These are phyloP conservation scores for Plasmopara halstedii DNA, from an alignment of 352 stramenopile species.

Conservation along the genomic window DNA sequence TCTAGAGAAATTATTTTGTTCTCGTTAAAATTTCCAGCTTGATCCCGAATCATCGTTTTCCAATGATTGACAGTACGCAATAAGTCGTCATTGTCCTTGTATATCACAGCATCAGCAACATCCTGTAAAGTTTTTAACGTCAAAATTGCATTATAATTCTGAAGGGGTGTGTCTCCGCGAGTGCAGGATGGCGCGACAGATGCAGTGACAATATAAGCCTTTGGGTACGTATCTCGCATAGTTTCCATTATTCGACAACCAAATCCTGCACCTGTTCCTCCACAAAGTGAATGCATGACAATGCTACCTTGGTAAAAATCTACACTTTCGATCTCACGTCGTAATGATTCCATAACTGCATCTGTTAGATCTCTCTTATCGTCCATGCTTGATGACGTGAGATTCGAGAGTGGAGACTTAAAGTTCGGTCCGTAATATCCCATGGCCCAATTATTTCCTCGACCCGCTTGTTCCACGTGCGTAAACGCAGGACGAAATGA, in stretches of 20 bases:
- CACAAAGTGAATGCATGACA: constrained; percentile 74
- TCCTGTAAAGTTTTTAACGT: constrained; percentile 61
- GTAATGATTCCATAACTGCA: constrained; percentile 66
- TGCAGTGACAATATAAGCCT: constrained; percentile 50
- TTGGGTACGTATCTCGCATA: constrained; percentile 75
- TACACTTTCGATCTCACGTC: constrained; percentile 54
- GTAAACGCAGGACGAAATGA: constrained; percentile 35
- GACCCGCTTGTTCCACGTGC: constrained; percentile 59
- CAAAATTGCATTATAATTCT: constrained; percentile 84
- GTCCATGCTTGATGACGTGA: constrained; percentile 26
- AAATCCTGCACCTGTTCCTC: constrained; percentile 73
- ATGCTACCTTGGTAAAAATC: constrained; percentile 69
- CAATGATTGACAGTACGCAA: constrained; percentile 48
- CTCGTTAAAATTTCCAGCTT: background rate
- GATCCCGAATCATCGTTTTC: constrained; percentile 21
- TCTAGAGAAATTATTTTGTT: constrained; percentile 30
- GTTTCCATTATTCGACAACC: constrained; percentile 76
- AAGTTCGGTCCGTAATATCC: constrained; percentile 43
- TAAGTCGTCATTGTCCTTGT: constrained; percentile 84
- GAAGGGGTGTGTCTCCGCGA: constrained; percentile 63
- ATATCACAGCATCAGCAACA: constrained; percentile 69
- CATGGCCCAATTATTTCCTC: constrained; percentile 88
- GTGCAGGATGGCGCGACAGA: constrained; percentile 61
- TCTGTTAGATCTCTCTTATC: constrained; percentile 48
- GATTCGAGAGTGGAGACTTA: constrained; percentile 9